Evolutionary conservation across 2,329 filamentous ascomycete genomes (phyloP), one percentile per base, ranked within the genome.

Genomic region (Penicillium glabrum): DNA sequence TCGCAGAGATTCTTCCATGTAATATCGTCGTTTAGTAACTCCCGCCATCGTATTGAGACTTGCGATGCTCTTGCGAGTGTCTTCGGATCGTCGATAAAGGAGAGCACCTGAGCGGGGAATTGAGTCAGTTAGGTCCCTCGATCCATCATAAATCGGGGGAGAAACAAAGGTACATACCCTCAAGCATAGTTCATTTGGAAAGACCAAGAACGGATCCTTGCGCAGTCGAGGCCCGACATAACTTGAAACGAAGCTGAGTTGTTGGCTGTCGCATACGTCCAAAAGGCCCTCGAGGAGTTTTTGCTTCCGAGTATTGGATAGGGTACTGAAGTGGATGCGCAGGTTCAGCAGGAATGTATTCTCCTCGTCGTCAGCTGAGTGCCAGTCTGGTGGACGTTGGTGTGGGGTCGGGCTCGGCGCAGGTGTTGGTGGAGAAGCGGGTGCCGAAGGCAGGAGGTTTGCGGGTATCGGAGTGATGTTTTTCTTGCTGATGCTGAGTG

Each of bases 1-100:
- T 96, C 91, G 72, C 93, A 98, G 21, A 99, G 83, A 60, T 95
- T 91, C 79, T 96, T 97, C 95, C 95, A 99, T 1, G 95, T 96
- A 77, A 97, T 93, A 74, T 99, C 95, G 73, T 99, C 95, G 70
- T 89, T 93, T 49, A 99, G 82, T 8, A 99, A 82, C 74, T 97
- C 93, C 61, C 91, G 86, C 95, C 95, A 99, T 72, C 93, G 85
- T 62, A 87, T 87, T 53, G 95, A 99, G n/a, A 99, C 95, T 73
- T 98, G 93, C 5, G 93, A 96, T 51, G 95, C 90, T 71, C 95
- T 85, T 39, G 93, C 93, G 46, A 99, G 82, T 3, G 96, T 96
- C 72, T 93, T 95, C 1, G 95, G 93, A 70, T 99, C 95, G 69
- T 99, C 95, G 69, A 99, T 93, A 72, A 96, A 99, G 44, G 93